Evolutionary conservation across 257 asterid species (phyloP).

Genomic region (Primulina tabacum): DNA sequence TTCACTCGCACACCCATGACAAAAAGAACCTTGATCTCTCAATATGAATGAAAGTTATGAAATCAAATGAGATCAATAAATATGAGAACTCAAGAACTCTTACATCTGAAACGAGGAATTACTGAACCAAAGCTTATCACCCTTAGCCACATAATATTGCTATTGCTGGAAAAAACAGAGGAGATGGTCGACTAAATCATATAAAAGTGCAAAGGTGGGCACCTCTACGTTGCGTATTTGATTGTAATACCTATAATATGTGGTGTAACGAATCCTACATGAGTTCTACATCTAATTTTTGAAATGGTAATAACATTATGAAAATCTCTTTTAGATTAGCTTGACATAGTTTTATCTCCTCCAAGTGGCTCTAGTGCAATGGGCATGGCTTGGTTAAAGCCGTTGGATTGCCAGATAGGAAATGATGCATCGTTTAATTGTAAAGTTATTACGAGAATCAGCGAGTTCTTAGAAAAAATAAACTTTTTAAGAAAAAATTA

Average conservation of each 20-base stretch:
- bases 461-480: background rate
- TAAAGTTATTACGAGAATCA: conserved; percentile 12
- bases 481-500: background rate
- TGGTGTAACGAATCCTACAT: conserved; percentile 9
- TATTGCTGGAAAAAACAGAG: conserved; percentile 5
- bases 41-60: background rate
- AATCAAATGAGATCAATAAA: background rate
- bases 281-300: background rate
- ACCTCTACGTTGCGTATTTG: background rate
- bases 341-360: background rate
- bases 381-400: conserved; percentile 3
- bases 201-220: background rate
- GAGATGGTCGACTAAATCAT: background rate
- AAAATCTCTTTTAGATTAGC: conserved; percentile 10
- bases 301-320: conserved; percentile 6
- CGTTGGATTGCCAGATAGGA: conserved; percentile 18
- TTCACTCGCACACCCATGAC: background rate
- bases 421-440: background rate
- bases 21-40: background rate
- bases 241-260: background rate
- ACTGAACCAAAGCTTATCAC: background rate
- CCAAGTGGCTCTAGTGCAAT: background rate
- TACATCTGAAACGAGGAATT: background rate
- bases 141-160: conserved; percentile 10
- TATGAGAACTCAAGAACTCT: background rate